phyloP scores from a whole-genome alignment of 2,329 filamentous ascomycete genomes.

The Botrytis fragariae region DNA sequence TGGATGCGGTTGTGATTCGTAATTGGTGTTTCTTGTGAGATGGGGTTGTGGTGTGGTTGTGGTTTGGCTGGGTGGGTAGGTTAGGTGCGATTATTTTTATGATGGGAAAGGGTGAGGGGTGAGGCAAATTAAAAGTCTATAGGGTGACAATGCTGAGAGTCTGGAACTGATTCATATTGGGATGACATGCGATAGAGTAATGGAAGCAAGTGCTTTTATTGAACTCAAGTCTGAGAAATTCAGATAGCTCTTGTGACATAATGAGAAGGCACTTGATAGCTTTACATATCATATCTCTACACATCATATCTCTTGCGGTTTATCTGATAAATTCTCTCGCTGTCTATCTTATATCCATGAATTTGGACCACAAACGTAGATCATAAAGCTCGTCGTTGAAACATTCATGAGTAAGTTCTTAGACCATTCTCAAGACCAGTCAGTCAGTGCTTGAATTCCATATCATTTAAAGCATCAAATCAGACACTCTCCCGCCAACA shows the following conservation, averaged over 20 bases:
- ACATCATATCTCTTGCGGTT: too few relatives aligned
- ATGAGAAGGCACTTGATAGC: too few relatives aligned
- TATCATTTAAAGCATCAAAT: not conserved
- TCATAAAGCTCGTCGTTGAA: not conserved
- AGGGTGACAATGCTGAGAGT: not conserved
- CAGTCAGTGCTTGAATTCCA: not conserved
- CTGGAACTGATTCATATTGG: not conserved
- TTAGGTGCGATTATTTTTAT: not conserved
- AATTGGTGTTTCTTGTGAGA: not conserved
- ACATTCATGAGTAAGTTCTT: too few relatives aligned
- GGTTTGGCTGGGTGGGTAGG: not conserved
- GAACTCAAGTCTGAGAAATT: not conserved
- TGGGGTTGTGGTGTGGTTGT: not conserved
- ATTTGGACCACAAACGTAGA: not conserved
- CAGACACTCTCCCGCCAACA: not conserved
- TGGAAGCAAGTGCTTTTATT: not conserved
- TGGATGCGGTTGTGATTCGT: not conserved
- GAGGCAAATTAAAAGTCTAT: not conserved
- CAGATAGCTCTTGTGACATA: not conserved
- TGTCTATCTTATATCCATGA: too few relatives aligned
- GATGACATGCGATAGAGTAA: too few relatives aligned
- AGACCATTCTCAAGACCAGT: not conserved
- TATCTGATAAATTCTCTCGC: too few relatives aligned
- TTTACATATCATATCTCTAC: too few relatives aligned
- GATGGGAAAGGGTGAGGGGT: too few relatives aligned